A percentile compares a stretch with the other conserved stretches of the same genome.
phyloP scores from a whole-genome alignment of 2,329 filamentous ascomycete genomes.

The Tolypocladium tropicale region DNA sequence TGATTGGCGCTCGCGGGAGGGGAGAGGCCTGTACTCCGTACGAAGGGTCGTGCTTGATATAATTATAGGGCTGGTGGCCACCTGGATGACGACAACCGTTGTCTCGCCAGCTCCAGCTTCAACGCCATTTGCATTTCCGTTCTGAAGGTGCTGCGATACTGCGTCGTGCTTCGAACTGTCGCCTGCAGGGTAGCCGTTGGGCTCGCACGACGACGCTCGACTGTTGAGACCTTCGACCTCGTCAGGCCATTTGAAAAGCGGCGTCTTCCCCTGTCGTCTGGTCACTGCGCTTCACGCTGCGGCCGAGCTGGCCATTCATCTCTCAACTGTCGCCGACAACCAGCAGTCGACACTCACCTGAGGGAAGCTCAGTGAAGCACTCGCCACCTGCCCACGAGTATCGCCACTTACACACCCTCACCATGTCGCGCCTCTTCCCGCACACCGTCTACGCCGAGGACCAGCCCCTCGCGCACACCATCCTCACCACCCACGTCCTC shows the following conservation, averaged over 20 bases:
- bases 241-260: not conserved
- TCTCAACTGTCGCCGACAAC: not conserved
- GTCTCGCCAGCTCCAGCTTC: not conserved
- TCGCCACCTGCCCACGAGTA: not conserved
- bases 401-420: constrained; percentile 2
- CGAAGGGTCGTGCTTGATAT: no score
- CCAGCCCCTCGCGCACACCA: constrained; percentile 41
- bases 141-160: no score
- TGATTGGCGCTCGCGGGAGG: not conserved
- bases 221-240: no score
- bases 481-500: constrained; percentile 50
- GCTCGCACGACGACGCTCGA: not conserved
- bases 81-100: not conserved
- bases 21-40: no score
- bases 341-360: not conserved
- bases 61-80: not conserved
- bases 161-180: not conserved
- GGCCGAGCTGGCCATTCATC: not conserved
- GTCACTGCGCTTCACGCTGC: not conserved
- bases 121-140: no score
- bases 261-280: not conserved
- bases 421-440: constrained; percentile 46
- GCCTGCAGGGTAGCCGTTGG: not conserved
- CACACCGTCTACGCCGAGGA: constrained; percentile 52
- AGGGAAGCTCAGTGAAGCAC: not conserved